phyloP scores from a whole-genome alignment of 768 basidiomycete species.

The Rhodosporidiobolus odoratus region DNA sequence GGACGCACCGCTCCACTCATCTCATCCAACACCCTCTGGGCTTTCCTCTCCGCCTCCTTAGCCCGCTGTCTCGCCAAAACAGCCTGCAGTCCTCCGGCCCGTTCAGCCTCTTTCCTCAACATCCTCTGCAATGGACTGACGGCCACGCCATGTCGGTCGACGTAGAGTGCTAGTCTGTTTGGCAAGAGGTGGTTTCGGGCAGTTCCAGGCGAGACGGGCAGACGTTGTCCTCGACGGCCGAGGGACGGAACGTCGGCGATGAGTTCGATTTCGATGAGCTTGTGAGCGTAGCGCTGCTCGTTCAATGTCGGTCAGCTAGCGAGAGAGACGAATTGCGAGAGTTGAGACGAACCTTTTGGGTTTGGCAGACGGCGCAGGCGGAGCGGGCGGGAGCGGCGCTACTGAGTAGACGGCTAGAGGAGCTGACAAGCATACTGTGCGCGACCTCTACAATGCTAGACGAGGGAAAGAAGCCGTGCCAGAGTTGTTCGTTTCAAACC shows the following conservation, averaged over 20 bases:
- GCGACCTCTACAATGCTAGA: background rate
- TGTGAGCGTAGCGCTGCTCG: conserved; percentile 27
- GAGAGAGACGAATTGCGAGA: background rate
- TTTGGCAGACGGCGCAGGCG: too few species aligned
- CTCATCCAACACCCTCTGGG: conserved; percentile 1
- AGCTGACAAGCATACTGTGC: background rate
- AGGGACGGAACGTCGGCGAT: conserved; percentile 13
- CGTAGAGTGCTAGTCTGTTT: conserved; percentile 2
- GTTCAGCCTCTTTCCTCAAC: background rate
- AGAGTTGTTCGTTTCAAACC: background rate
- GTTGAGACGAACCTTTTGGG: too few species aligned
- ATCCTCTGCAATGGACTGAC: conserved; percentile 9
- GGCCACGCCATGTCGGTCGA: conserved; percentile 12
- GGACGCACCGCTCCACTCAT: conserved; percentile 12
- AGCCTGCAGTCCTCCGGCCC: background rate
- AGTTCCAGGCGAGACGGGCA: conserved; percentile 14
- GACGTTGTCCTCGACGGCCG: conserved; percentile 8
- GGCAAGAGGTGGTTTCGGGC: conserved; percentile 31
- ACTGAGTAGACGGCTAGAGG: background rate
- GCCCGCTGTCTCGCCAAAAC: background rate
- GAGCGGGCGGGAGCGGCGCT: background rate
- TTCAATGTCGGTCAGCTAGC: background rate
- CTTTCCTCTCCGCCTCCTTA: background rate
- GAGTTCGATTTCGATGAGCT: conserved; percentile 32
- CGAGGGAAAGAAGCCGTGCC: background rate